Evolutionary conservation across 2,329 filamentous ascomycete genomes (phyloP), one percentile per base, ranked within the genome.

Genomic region (Exophiala lecanii-corni): DNA sequence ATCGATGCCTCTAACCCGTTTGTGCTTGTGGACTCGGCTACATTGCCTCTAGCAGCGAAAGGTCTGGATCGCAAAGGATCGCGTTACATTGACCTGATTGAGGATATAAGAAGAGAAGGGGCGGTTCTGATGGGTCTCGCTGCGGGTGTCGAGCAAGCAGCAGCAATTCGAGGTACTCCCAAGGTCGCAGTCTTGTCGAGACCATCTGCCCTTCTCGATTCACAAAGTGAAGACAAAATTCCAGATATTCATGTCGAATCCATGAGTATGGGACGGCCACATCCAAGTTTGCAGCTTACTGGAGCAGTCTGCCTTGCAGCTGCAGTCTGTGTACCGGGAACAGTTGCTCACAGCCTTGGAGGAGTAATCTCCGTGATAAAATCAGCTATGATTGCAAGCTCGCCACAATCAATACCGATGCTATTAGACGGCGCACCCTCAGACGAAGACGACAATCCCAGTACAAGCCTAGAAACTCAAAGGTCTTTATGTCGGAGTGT

Each of bases 1-100:
- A 69, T 82, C 1, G 81, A 84, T 47, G 77, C 75, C 0, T 74
- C 73, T 1, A 83, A 82, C 51, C 81, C 81, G 0, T 76, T 74
- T 38, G 69, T 81, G 9, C 84, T 84, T 53, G 64, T 84, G 1
- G 63, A 63, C 5, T 76, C 79, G 0, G 55, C 62, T 2, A 73
- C 78, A 45, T 55, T 84, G 0, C 69, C 63, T 2, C 59, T 77
- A 66, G 69, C 16, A 69, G 82, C 31, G 70, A 76, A 13, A 63
- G n/a, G n/a, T n/a, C n/a, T n/a, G n/a, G n/a, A n/a, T n/a, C n/a
- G n/a, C n/a, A 65, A 2, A 59, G 73, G 39, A 50, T 62, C 0
- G 53, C 53, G 16, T n/a, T 12, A 32, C 2, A 61, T 73, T 4
- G 33, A 56, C 0, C 66, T 66, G 2, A 63, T 84, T 32, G 70